Base-by-base conservation (phyloP, 139 green algal species). In the Chlorella sp. region DNA sequence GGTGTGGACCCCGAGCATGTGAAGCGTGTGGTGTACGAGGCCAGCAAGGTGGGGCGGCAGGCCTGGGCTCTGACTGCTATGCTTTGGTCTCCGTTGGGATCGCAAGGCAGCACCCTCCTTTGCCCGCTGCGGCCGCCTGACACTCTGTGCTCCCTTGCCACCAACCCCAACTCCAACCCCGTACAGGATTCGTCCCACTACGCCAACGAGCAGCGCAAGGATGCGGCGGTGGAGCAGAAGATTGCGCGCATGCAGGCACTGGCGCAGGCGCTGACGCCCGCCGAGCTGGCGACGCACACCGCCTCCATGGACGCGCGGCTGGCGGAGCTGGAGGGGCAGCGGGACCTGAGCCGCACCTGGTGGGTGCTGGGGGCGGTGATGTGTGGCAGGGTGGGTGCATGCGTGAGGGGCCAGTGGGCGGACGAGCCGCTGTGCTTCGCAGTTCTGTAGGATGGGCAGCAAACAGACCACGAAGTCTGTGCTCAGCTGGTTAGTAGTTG, bases 181-280 rank as follows among this genome's bases (percentile, higher is more conserved):
- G 9, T 56, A 13, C 90, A 95, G 91, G 92, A 94, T 73, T 96
- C 90, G 11, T 86, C 91, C 5, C 95, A 98, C 87, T 98, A 97
- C 84, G 87, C 89, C 44, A 98, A 99, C 81, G 97, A 99, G 88
- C 92, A 96, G 85, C 89, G 95, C 36, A 99, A 99, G 93, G 87
- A 96, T 47, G 78, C 67, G 36, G 64, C 87, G 20, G 74, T 89
- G 20, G 89, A 95, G 2, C 85, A 90, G 76, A 79, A 89, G 3
- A 93, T 98, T 0, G 63, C 44, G 7, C 81, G 82, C 32, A 74
- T 98, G 39, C 87, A 88, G 60, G 60, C 76, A 4, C 69, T 51
- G 16, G 86, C 88, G 2, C 71, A 55, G 3, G 23, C 4, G 3
- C 71, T 96, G 1, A 83, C 81, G 1, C 9, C 80, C 4, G 75